Evolutionary conservation across 345 rosid species (phyloP), one percentile per base, ranked within the genome.

Genomic region (Anastatica hierochuntica): DNA sequence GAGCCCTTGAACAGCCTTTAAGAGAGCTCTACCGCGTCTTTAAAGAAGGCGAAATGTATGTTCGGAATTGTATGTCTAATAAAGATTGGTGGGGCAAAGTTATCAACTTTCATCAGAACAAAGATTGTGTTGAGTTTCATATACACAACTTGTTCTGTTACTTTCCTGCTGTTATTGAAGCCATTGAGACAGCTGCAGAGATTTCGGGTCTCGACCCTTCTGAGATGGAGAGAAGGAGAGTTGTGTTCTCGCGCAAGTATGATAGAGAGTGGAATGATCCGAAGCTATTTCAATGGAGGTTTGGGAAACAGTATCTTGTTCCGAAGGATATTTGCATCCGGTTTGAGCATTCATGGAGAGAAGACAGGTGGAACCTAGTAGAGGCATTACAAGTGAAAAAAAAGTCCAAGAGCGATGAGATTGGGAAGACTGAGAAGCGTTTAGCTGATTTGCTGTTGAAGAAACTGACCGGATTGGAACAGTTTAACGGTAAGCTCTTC

Each of bases 61-160:
- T 92, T 56, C 56, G 69, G 35, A 79, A 75, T 19, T 85, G 95
- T 14, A 67, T 81, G 73, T 90, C 90, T 43, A 54, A 53, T 24
- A 83, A 69, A 62, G 87, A 85, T 43, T 92, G 96, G 96, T 85
- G 95, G 90, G 78, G 73, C 0, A 92, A 83, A 69, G 95, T 68
- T 0, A 61, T 92, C 39, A 57, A 36, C 59, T 79, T 85, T 51
- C 90, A 85, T 46, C 96, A 88, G 37, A 92, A 76, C 78, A 79
- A 69, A 68, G 98, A 83, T 44, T 79, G 81, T 21, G 72, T 88
- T 14, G 97, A 88, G 62, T 78, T 78, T 31, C 95, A 92, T 50
- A 58, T 92, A 33, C 95, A 88, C 55, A 85, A 92, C 70, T 56
- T 92, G 79, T 72, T 92, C 13, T 69, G 60, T 55, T 68, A 64